These are phyloP conservation scores for Didymella arachidicola DNA, from an alignment of 2,329 filamentous ascomycete genomes.

Conservation along the genomic window DNA sequence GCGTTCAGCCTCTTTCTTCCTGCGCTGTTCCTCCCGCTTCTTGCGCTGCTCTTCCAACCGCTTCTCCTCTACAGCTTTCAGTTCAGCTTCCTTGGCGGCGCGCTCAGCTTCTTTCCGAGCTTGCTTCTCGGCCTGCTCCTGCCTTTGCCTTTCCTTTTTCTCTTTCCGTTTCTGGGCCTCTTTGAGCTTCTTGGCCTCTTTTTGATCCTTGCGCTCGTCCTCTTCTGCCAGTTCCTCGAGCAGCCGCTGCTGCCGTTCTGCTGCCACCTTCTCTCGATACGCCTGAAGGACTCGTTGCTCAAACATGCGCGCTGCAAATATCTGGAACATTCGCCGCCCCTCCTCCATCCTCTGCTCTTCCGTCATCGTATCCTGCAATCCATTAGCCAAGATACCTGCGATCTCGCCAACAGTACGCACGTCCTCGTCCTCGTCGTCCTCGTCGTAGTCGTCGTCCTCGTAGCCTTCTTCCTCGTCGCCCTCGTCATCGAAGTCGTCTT, in stretches of 20 bases:
- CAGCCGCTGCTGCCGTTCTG: constrained; percentile 88
- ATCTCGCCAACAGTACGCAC: constrained; percentile 35
- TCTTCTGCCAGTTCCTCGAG: constrained; percentile 93
- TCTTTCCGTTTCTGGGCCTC: constrained; percentile 96
- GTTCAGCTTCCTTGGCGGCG: constrained; percentile 82
- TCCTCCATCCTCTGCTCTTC: constrained; percentile 99
- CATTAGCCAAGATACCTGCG: constrained; percentile 34
- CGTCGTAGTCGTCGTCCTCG: constrained; percentile 66
- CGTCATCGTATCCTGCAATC: constrained; percentile 85
- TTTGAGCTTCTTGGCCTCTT: constrained; percentile 90
- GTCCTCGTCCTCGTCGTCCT: constrained; percentile 47
- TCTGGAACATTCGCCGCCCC: constrained; percentile 97
- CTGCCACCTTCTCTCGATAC: constrained; percentile 96
- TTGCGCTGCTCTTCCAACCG: constrained; percentile 80
- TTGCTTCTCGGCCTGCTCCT: constrained; percentile 88
- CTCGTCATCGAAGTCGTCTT: constrained; percentile 79
- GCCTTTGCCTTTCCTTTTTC: constrained; percentile 87
- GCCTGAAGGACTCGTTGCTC: constrained; percentile 95
- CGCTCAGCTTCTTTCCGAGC: constrained; percentile 87
- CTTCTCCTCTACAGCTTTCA: constrained; percentile 77
- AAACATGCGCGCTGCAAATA: constrained; percentile 99
- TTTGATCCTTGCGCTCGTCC: constrained; percentile 74
- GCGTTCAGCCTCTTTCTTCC: constrained; percentile 88
- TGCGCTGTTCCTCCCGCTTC: constrained; percentile 88
- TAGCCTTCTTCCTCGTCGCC: constrained; percentile 67